phyloP scores from a whole-genome alignment of 2,329 filamentous ascomycete genomes.

The Fonsecaea pugnacius region DNA sequence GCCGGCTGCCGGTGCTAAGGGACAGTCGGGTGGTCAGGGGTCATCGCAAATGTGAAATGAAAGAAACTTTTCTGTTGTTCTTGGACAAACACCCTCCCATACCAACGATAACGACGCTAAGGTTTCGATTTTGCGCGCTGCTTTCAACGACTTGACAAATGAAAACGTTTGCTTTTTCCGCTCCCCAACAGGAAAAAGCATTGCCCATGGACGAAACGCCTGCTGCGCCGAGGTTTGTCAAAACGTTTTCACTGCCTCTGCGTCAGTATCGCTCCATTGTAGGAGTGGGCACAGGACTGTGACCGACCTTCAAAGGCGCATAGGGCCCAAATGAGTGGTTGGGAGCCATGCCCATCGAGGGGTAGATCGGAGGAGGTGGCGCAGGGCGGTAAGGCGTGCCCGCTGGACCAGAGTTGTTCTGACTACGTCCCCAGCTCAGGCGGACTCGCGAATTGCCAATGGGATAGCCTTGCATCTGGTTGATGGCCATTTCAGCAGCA shows the following conservation, averaged over 20 bases:
- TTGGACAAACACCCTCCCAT: constrained; percentile 35
- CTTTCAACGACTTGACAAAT: constrained; percentile 35
- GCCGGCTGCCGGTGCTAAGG: constrained; percentile 21
- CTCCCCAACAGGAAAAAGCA: constrained; percentile 27
- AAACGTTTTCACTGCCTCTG: constrained; percentile 23
- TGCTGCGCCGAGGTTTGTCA: constrained; percentile 27
- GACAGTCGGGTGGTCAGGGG: constrained; percentile 33
- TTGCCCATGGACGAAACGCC: constrained; percentile 34
- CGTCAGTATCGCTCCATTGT: constrained; percentile 23
- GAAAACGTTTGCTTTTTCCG: constrained; percentile 30
- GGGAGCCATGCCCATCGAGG: constrained; percentile 64
- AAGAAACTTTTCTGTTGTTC: constrained; percentile 30
- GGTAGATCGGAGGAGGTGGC: constrained; percentile 76
- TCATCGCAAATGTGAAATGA: constrained; percentile 33
- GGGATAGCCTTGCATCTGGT: constrained; percentile 99
- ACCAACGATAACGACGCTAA: constrained; percentile 38
- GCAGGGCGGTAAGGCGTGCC: constrained; percentile 96
- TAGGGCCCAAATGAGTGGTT: constrained; percentile 67
- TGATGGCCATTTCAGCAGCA: constrained; percentile 99
- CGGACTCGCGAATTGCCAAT: constrained; percentile 98
- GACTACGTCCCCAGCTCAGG: constrained; percentile 94
- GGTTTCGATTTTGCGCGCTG: constrained; percentile 33
- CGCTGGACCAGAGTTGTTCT: constrained; percentile 97
- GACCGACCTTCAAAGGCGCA: constrained; percentile 68
- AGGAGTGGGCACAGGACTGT: constrained; percentile 33